Evolutionary conservation across 2,329 filamentous ascomycete species (phyloP).

Genomic region (Nigrospora osmanthi): DNA sequence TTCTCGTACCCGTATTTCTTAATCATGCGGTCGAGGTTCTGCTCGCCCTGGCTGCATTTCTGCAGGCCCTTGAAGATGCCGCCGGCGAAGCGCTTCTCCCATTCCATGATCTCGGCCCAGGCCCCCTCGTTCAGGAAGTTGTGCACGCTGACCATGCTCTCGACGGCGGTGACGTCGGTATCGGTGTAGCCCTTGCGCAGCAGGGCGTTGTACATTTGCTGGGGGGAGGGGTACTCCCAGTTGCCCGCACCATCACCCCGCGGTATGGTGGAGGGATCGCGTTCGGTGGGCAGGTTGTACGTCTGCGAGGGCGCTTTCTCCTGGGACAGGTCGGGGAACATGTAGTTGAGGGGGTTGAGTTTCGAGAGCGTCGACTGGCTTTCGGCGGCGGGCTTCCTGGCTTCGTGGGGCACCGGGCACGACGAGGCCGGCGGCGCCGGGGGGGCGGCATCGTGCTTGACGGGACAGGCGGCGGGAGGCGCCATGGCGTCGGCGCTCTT

Average conservation of each 20-base stretch:
- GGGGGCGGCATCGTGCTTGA: conserved; percentile 15
- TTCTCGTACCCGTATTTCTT: conserved; percentile 39
- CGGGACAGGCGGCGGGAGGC: conserved; percentile 20
- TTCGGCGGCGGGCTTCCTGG: conserved; percentile 17
- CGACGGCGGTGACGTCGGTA: conserved; percentile 86
- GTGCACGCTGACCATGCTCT: conserved; percentile 95
- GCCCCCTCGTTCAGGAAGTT: conserved; percentile 98
- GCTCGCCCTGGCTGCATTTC: conserved; percentile 66
- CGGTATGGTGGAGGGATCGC: conserved; percentile 87
- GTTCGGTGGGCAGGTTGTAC: conserved; percentile 65
- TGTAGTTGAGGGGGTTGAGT: conserved; percentile 78
- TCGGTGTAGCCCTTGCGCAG: conserved; percentile 93
- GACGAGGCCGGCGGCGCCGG: conserved; percentile 23
- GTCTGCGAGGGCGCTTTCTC: conserved; percentile 66
- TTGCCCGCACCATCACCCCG: conserved; percentile 69
- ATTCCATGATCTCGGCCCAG: conserved; percentile 89
- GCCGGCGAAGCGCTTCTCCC: conserved; percentile 78
- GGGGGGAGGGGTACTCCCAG: conserved; percentile 97
- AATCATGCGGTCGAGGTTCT: conserved; percentile 38
- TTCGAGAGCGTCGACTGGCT: conserved; percentile 43
- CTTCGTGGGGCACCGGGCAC: conserved; percentile 38
- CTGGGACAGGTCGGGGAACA: conserved; percentile 84
- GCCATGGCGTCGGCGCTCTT: conserved; percentile 40
- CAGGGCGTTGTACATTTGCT: conserved; percentile 99
- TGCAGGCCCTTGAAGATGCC: conserved; percentile 68